A percentile compares a stretch with the other conserved stretches of the same genome.
These are phyloP conservation scores for Eudorina sp. DNA, from an alignment of 139 green algal genomes.

Conservation along the genomic window DNA sequence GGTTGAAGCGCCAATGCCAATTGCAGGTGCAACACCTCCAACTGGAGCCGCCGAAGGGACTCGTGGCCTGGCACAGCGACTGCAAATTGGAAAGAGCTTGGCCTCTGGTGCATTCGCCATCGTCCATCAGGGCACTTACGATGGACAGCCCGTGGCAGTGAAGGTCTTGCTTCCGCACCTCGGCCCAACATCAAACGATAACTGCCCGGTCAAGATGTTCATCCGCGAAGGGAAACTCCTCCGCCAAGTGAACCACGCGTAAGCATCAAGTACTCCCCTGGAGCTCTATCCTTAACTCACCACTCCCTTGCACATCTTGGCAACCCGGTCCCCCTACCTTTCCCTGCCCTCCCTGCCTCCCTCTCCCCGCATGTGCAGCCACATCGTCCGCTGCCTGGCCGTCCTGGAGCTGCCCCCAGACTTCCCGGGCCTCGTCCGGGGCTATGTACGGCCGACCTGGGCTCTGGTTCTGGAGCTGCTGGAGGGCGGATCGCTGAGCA, in stretches of 20 bases:
- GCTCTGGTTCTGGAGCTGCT: constrained; percentile 30
- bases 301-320: no score
- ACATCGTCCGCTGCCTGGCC: constrained; percentile 16
- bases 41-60: no score
- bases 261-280: no score
- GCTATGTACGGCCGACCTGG: background rate
- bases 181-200: background rate
- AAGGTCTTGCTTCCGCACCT: constrained; percentile 23
- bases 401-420: constrained; percentile 30
- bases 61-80: no score
- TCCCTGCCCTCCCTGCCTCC: no score
- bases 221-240: constrained; percentile 18
- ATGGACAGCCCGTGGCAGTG: background rate
- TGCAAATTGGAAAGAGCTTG: constrained; percentile 12
- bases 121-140: background rate
- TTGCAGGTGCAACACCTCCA: no score
- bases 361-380: background rate
- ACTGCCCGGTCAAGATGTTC: constrained; percentile 35
- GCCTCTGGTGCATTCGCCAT: constrained; percentile 2
- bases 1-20: no score
- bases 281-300: no score
- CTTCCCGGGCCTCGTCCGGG: constrained; percentile 10
- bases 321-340: no score
- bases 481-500: background rate
- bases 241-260: constrained; percentile 13